Evolutionary conservation across 441 rosid genomes (phyloP), one percentile per base, ranked within the genome.

Genomic region (California macrophylla): DNA sequence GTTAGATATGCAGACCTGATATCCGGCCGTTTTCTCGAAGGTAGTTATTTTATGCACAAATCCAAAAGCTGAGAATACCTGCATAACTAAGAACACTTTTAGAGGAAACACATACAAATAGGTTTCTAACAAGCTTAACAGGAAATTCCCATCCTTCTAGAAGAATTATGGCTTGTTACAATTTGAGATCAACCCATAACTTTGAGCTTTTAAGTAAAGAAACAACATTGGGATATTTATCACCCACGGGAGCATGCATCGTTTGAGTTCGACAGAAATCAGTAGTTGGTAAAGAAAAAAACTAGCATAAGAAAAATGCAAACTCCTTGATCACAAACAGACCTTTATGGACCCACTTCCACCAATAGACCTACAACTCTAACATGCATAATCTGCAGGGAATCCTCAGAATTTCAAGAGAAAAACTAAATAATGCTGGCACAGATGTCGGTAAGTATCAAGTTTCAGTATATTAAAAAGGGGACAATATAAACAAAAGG

Each of bases 31-130:
- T 86, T 95, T 95, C 87, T 95, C 99, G 66, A 95, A 95, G 58
- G 97, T 90, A 52, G 99, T 89, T 73, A 95, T 95, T 83, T 95
- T 95, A 79, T 92, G 98, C 66, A 95, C 99, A 77, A 87, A 88
- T 58, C 99, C 99, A 82, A 95, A 95, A 61, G 99, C 93, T 64
- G 99, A 95, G 87, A 95, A 95, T 7, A 92, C 99, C 99, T 95
- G 90, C 90, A 85, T 45, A 45, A 72, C 64, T 71, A 34, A 73
- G 67, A 72, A 34, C 62, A 32, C 25, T 45, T 77, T 82, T 77
- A 76, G 58, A 74, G 80, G 80, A 70, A 32, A 72, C 8, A 40
- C 65, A 50, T 47, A 63, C 64, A 69, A 32, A 61, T 24, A 58
- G 34, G n/a, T 23, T 23, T 60, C 24, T 23, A 10, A 24, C 15